Base-by-base conservation (phyloP, 2,329 filamentous ascomycete genomes). In the Ambrosiella beaveri region DNA sequence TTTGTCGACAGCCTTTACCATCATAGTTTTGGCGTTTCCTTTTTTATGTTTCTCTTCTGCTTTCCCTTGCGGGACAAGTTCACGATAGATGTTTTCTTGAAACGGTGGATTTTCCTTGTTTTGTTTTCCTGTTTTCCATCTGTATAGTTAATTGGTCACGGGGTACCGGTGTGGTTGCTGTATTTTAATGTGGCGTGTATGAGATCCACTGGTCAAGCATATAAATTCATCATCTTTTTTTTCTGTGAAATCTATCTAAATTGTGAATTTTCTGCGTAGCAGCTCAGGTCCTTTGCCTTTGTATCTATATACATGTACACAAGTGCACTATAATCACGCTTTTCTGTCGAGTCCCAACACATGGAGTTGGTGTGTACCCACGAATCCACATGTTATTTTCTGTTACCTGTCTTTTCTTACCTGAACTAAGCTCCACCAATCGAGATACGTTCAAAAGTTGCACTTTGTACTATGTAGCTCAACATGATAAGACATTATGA, bases 41-140 rank as follows among this genome's bases (percentile, higher is more conserved):
- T 54, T 40, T 38, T 55, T 40, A 38, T 54, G 7, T 53, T 44
- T 60, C 56, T 37, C 55, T 54, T 54, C 49, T 52, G 39, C 44
- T 40, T 50, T 19, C 41, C 11, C 41, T 55, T 58, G 40, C 13
- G 15, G 51, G 40, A 35, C 40, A 56, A 56, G 17, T 17, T 53
- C 45, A 58, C n/a, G 47, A 52, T 52, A 51, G 27, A 57, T 40
- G 40, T 52, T 38, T 47, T 7, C 15, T 47, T 13, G 44, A 2
- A 47, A 15, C 12, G n/a, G 17, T 37, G 39, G 12, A 15, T 45
- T 27, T 56, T 56, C 12, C 37, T 52, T 53, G 13, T 35, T 37
- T 38, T 57, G 15, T 47, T 7, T 50, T 12, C 51, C 7, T 35
- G 36, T 51, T 57, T 51, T n/a, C 15, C 35, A 53, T 47, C 7